Conservation (phyloP, 2,329 filamentous ascomycete genomes). For the Daldinia eschscholtzii region DNA sequence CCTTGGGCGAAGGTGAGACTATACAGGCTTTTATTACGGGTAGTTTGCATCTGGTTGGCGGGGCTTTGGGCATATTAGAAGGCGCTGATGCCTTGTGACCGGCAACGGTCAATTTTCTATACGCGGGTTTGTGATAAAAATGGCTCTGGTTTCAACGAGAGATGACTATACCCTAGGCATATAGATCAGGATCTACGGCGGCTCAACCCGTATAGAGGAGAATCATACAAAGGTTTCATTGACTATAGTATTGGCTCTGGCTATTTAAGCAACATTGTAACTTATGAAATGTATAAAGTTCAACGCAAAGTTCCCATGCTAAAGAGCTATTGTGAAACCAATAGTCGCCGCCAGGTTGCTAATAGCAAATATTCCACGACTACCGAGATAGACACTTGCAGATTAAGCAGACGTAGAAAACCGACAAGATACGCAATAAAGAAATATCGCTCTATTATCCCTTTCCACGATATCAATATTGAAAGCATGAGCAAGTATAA, state of each 20-base stretch:
- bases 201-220: constrained; percentile 39
- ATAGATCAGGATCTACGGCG: constrained; percentile 32
- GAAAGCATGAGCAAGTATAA: background rate
- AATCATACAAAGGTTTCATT: constrained; percentile 1
- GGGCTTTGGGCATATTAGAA: constrained; percentile 64
- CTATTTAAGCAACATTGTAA: background rate
- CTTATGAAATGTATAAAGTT: background rate
- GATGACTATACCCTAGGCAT: constrained; percentile 24
- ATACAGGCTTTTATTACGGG: constrained; percentile 69
- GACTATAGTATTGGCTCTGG: background rate
- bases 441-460: background rate
- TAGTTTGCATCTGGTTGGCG: constrained; percentile 73
- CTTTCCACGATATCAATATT: background rate
- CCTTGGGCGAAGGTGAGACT: constrained; percentile 51
- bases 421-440: too few species aligned
- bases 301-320: too few species aligned
- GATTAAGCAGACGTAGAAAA: too few species aligned
- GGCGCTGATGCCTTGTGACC: constrained; percentile 58
- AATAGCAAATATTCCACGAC: too few species aligned
- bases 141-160: constrained; percentile 21
- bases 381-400: too few species aligned
- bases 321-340: too few species aligned
- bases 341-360: too few species aligned
- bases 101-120: constrained; percentile 16
- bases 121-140: background rate